Evolutionary conservation across 441 rosid species (phyloP).

Genomic region (Capsella rubella): DNA sequence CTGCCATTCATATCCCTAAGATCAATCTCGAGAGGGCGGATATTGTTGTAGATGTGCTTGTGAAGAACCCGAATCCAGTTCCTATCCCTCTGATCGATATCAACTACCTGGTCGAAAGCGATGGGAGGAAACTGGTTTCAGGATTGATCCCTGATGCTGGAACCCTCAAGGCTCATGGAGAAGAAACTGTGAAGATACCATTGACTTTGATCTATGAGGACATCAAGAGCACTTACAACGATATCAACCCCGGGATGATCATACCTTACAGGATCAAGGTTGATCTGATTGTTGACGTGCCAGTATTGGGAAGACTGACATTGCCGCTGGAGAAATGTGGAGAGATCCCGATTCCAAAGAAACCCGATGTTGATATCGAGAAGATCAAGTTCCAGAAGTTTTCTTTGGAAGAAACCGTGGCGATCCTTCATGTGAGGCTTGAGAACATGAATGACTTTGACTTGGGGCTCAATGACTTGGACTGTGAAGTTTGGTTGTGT

Average conservation of each 20-base stretch:
- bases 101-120: conserved; percentile 83
- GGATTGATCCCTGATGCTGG: conserved; percentile 96
- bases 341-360: conserved; percentile 92
- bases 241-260: conserved; percentile 84
- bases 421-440: conserved; percentile 81
- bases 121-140: conserved; percentile 83
- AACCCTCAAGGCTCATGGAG: conserved; percentile 86
- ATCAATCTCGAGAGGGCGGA: conserved; percentile 88
- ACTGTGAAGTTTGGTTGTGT: conserved; percentile 84
- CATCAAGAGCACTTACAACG: conserved; percentile 75
- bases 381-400: conserved; percentile 79
- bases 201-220: conserved; percentile 80
- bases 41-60: conserved; percentile 75
- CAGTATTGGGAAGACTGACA: conserved; percentile 84
- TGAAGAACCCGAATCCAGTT: conserved; percentile 89
- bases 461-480: conserved; percentile 78
- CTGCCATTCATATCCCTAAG: conserved; percentile 70
- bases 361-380: conserved; percentile 87
- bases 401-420: conserved; percentile 87
- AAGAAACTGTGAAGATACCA: conserved; percentile 92
- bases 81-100: conserved; percentile 91
- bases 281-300: conserved; percentile 87
- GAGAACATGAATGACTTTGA: conserved; percentile 91
- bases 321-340: conserved; percentile 88
- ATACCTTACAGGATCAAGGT: conserved; percentile 87